Base-by-base conservation (phyloP, 1,284 basidiomycete genomes). In the Rhodotorula sp. region DNA sequence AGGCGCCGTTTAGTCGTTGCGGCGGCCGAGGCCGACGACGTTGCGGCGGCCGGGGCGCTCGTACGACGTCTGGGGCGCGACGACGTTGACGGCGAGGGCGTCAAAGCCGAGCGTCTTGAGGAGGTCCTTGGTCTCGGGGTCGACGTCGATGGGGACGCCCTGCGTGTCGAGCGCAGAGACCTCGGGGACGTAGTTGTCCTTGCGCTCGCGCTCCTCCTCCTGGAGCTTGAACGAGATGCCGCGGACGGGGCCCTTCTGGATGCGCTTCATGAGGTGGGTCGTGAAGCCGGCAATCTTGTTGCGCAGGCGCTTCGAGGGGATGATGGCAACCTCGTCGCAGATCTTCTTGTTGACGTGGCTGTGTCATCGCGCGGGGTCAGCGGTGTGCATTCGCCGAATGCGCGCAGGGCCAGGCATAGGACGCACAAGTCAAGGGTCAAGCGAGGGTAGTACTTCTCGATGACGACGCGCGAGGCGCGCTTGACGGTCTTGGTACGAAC, bases 261-360 rank as follows among this genome's bases (percentile, higher is more conserved):
- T 99, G 82, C 97, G 93, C 88, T 95, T 98, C 97, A 99, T 99
- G 83, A 99, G 87, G 84, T 99, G 97, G 80, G 96, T 99, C 78
- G 97, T 99, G 90, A 98, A 99, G 69, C 96, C 96, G 46, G 96
- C 91, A 81, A 99, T 93, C 89, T 99, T 99, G 92, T 99, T 99
- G 82, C 97, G 90, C 78, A 99, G 90, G 80, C 96, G 93, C 87
- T 99, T 99, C 71, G 96, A 97, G 76, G 96, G 96, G 79, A 99
- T 93, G 79, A 93, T 88, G 78, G 96, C 95, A 88, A 95, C 82
- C 77, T 80, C 94, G 91, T 98, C 96, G 85, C 97, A 93, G 85
- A 97, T 94, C 81, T 93, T 91, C 87, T 98, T 98, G 91, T 98
- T 98, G 84, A 94, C 96, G 90, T 82, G 80, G 79, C 63, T 66